Conservation (phyloP, 1,284 basidiomycete species). For the Omphalotus olearius region DNA sequence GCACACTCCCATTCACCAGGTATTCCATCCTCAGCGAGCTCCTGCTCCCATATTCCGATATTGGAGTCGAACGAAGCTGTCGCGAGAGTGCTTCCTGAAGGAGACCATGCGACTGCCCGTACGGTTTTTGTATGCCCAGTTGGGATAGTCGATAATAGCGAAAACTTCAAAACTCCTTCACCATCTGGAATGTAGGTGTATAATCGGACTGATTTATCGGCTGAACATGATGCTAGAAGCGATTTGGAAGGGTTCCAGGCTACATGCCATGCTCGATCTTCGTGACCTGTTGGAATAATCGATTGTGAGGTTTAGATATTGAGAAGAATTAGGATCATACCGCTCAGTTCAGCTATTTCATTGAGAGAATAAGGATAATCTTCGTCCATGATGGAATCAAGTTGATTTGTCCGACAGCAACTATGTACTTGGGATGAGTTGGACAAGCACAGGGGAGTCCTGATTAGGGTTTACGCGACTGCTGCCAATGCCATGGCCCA, state of each 20-base stretch:
- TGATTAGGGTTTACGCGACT: too few relatives aligned
- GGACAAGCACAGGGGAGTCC: too few relatives aligned
- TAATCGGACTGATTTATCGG: conserved; percentile 88
- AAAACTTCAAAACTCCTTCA: conserved; percentile 36
- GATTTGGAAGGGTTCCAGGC: conserved; percentile 89
- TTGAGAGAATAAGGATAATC: conserved; percentile 4
- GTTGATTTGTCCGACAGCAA: too few relatives aligned
- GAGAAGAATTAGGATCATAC: background rate
- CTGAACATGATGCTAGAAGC: conserved; percentile 88
- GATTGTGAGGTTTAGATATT: background rate
- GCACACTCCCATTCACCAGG: conserved; percentile 80
- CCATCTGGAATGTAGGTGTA: conserved; percentile 58
- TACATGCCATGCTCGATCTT: conserved; percentile 84
- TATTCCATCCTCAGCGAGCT: conserved; percentile 38
- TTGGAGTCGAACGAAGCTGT: conserved; percentile 95
- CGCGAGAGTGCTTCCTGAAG: conserved; percentile 85
- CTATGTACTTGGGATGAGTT: too few relatives aligned
- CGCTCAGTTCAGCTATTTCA: conserved; percentile 6
- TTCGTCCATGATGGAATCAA: conserved; percentile 2
- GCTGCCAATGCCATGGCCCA: too few relatives aligned
- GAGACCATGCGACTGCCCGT: conserved; percentile 87
- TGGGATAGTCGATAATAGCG: conserved; percentile 57
- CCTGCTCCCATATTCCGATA: conserved; percentile 88
- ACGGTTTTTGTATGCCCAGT: conserved; percentile 93
- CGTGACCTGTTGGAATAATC: conserved; percentile 53